Evolutionary conservation across 1,284 basidiomycete genomes (phyloP).

Genomic region (Volvariella volvacea): DNA sequence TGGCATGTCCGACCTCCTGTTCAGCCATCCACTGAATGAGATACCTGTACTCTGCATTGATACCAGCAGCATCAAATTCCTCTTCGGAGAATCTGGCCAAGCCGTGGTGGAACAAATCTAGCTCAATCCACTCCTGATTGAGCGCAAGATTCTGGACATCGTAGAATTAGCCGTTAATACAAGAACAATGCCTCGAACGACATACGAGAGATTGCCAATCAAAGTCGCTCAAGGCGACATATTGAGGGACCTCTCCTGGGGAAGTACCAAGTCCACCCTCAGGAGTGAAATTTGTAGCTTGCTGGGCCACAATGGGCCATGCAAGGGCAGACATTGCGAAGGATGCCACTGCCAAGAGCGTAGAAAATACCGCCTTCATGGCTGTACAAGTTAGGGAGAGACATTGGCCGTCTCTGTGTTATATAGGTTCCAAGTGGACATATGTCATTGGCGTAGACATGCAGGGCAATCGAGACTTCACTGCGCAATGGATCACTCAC

Average conservation of each 20-base stretch:
- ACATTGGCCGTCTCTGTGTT: too few relatives aligned
- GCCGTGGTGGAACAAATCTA: slow-evolving; percentile 59
- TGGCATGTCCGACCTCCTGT: slow-evolving; percentile 52
- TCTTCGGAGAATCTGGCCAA: slow-evolving; percentile 44
- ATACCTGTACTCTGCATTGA: slow-evolving; percentile 46
- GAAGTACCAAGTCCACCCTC: background rate
- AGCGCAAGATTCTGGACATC: too few relatives aligned
- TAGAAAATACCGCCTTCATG: too few relatives aligned
- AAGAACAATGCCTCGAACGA: slow-evolving; percentile 1
- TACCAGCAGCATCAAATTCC: slow-evolving; percentile 52
- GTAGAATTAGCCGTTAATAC: background rate
- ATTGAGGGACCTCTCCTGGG: slow-evolving; percentile 31
- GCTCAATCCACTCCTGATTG: slow-evolving; percentile 48
- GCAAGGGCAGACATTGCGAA: background rate
- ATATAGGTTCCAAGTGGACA: too few relatives aligned
- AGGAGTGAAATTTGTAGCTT: too few relatives aligned
- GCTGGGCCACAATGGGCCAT: background rate
- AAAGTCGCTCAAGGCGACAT: slow-evolving; percentile 46
- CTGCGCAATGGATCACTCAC: too few relatives aligned
- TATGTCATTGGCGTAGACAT: too few relatives aligned
- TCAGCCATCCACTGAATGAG: slow-evolving; percentile 54
- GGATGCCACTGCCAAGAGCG: too few relatives aligned
- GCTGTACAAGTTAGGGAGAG: too few relatives aligned
- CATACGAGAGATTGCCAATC: slow-evolving; percentile 54
- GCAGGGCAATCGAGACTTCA: too few relatives aligned